phyloP scores from a whole-genome alignment of 192 early-diverging fungal genomes.

The Chytriomyces sp. region DNA sequence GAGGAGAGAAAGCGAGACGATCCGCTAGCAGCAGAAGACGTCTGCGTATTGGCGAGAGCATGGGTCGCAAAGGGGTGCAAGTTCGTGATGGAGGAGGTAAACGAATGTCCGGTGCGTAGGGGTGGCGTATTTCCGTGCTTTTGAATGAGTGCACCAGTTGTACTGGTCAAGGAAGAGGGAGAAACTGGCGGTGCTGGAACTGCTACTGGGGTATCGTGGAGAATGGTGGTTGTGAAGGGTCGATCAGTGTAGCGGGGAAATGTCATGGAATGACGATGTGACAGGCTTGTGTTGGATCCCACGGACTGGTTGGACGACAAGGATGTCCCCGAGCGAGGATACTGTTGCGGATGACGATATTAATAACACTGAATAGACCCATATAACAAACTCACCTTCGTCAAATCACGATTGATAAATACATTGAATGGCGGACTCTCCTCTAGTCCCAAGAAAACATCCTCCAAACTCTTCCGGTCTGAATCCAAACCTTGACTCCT shows the following conservation, averaged over 20 bases:
- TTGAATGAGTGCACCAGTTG: background rate
- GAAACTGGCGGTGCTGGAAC: background rate
- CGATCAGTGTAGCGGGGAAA: background rate
- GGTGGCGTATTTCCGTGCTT: background rate
- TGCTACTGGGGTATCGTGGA: background rate
- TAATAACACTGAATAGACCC: background rate
- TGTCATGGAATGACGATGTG: background rate
- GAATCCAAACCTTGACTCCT: background rate
- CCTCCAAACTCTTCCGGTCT: slow-evolving; percentile 8
- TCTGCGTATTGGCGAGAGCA: background rate
- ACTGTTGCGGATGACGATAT: background rate
- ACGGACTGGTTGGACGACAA: slow-evolving; percentile 17
- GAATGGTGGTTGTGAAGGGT: background rate
- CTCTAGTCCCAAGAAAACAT: slow-evolving; percentile 7
- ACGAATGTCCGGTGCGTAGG: background rate
- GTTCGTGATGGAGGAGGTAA: background rate
- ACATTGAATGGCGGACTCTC: slow-evolving; percentile 27
- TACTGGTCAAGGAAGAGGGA: background rate
- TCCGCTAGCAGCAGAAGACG: background rate
- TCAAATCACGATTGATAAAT: background rate
- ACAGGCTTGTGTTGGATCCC: slow-evolving; percentile 1
- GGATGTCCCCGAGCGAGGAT: slow-evolving; percentile 10
- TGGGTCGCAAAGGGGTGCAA: background rate
- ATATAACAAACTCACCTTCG: slow-evolving; percentile 10
- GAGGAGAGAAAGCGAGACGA: background rate